A percentile compares a stretch with the other conserved stretches of the same genome.
phyloP scores from a whole-genome alignment of 78 protist genomes.

The Dictyostelium firmibasis region DNA sequence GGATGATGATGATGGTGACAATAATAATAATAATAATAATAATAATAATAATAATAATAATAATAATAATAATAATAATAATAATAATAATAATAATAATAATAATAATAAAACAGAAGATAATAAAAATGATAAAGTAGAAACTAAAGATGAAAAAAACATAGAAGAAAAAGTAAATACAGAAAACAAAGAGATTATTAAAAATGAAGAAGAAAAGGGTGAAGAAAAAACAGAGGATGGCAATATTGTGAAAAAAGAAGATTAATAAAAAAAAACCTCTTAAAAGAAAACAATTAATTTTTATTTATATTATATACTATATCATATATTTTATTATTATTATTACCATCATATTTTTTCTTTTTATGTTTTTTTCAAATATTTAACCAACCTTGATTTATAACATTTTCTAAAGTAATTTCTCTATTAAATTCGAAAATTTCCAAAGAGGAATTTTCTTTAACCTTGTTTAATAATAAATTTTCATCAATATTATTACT shows the following conservation, averaged over 20 bases:
- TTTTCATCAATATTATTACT: neutral
- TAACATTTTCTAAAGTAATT: slow-evolving; percentile 54
- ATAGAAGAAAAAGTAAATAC: neutral
- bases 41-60: neutral
- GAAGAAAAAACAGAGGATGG: neutral
- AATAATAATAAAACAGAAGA: no score
- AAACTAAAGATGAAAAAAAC: neutral
- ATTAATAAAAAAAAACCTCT: neutral
- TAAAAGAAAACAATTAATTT: neutral
- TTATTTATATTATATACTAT: neutral
- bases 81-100: no score
- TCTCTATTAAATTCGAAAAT: slow-evolving; percentile 36
- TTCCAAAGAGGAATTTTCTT: slow-evolving; percentile 39
- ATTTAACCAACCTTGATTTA: slow-evolving; percentile 54
- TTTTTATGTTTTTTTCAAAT: neutral
- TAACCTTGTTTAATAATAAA: neutral
- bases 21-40: neutral
- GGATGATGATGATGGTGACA: neutral
- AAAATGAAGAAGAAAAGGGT: neutral
- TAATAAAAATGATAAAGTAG: neutral
- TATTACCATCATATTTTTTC: no score
- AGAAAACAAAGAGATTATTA: neutral
- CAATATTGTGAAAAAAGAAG: neutral
- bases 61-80: no score
- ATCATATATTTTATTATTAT: neutral